A percentile compares a stretch with the other conserved stretches of the same genome.
These are phyloP conservation scores for Lumnitzera racemosa DNA, from an alignment of 345 rosid genomes.

Conservation along the genomic window DNA sequence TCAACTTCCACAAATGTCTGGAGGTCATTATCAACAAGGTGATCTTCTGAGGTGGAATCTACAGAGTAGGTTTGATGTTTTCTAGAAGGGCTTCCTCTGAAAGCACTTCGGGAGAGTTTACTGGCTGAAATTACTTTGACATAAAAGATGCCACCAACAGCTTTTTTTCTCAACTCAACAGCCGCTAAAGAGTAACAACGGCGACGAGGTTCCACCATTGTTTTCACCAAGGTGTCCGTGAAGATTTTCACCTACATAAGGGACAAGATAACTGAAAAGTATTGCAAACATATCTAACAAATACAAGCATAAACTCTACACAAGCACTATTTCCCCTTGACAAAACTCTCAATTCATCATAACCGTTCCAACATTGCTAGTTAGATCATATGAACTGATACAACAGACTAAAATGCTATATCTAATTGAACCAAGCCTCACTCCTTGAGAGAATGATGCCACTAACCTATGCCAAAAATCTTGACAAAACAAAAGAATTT, in stretches of 20 bases:
- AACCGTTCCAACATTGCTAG: no score
- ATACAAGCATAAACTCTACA: no score
- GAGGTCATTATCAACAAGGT: slow-evolving; percentile 41
- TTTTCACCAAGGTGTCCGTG: slow-evolving; percentile 76
- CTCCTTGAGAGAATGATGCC: no score
- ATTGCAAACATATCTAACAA: background rate
- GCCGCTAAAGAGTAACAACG: slow-evolving; percentile 73
- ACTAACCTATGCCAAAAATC: no score
- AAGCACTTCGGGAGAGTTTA: slow-evolving; percentile 44
- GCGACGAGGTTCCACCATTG: slow-evolving; percentile 92
- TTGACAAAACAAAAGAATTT: no score
- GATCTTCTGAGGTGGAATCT: slow-evolving; percentile 28
- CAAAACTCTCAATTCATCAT: no score
- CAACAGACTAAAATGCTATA: no score
- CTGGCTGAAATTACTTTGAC: slow-evolving; percentile 73
- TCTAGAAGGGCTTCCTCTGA: slow-evolving; percentile 59
- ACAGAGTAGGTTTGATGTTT: slow-evolving; percentile 25
- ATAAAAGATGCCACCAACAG: slow-evolving; percentile 66
- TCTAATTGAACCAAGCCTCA: no score
- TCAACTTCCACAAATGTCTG: slow-evolving; percentile 91
- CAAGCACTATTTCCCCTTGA: no score
- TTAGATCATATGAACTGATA: no score
- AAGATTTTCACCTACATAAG: slow-evolving; percentile 57
- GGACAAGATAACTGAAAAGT: background rate
- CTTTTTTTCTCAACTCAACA: slow-evolving; percentile 71